A percentile compares a stretch with the other conserved stretches of the same genome.
Evolutionary conservation across 768 basidiomycete species (phyloP).

Genomic region (Phanerochaete sordida): DNA sequence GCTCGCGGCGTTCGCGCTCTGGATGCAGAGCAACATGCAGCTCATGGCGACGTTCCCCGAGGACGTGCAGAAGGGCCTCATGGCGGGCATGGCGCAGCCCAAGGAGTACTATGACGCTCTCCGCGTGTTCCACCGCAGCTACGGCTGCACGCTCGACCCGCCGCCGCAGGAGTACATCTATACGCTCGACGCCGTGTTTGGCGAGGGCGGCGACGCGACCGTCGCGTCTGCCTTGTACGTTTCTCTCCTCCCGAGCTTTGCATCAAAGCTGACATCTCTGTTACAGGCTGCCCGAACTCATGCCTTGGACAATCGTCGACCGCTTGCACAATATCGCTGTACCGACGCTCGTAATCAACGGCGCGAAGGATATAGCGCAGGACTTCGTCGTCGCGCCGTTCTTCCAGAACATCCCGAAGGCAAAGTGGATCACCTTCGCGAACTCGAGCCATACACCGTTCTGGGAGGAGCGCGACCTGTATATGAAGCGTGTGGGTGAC

Average conservation of each 20-base stretch:
- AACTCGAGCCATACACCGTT: slow-evolving; percentile 28
- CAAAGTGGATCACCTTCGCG: slow-evolving; percentile 29
- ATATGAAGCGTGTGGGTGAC: slow-evolving; percentile 20
- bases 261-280: background rate
- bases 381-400: slow-evolving; percentile 24
- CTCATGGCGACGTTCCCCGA: slow-evolving; percentile 38
- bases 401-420: slow-evolving; percentile 21
- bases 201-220: slow-evolving; percentile 41
- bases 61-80: slow-evolving; percentile 37
- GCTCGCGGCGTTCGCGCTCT: slow-evolving; percentile 43
- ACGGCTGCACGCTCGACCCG: slow-evolving; percentile 41
- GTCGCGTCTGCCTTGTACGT: slow-evolving; percentile 28
- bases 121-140: slow-evolving; percentile 35
- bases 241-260: background rate
- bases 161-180: slow-evolving; percentile 35
- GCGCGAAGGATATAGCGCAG: slow-evolving; percentile 26
- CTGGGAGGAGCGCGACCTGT: slow-evolving; percentile 27
- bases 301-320: slow-evolving; percentile 27
- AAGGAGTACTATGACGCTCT: slow-evolving; percentile 41
- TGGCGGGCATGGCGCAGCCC: slow-evolving; percentile 35
- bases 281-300: background rate
- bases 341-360: slow-evolving; percentile 29
- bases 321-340: slow-evolving; percentile 23
- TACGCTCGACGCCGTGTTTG: slow-evolving; percentile 27
- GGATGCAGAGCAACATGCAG: slow-evolving; percentile 35